Conservation (phyloP, 2,329 filamentous ascomycete species). For the Alternaria burnsii region DNA sequence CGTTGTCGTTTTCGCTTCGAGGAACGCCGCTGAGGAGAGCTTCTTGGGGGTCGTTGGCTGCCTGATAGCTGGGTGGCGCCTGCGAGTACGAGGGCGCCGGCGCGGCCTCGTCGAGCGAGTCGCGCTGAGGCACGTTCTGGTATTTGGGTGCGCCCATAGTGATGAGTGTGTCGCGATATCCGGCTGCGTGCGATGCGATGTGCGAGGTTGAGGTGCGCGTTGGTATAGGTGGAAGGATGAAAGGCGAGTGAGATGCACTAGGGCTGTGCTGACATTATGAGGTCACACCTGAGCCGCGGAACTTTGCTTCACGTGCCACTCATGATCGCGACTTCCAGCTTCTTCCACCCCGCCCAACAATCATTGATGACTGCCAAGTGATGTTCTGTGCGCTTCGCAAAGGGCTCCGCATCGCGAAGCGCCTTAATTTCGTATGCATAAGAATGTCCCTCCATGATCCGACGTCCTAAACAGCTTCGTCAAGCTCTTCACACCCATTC, state of each 20-base stretch:
- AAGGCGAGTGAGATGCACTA: slow-evolving; percentile 2
- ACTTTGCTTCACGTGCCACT: slow-evolving; percentile 12
- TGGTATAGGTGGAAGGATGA: slow-evolving; percentile 2
- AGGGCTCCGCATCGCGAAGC: too few relatives aligned
- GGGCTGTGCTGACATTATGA: slow-evolving; percentile 18
- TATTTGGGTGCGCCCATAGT: slow-evolving; percentile 84
- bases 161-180: slow-evolving; percentile 4
- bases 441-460: too few relatives aligned
- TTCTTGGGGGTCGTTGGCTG: slow-evolving; percentile 65
- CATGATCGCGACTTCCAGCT: slow-evolving; percentile 5
- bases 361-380: too few relatives aligned
- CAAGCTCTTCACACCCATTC: too few relatives aligned
- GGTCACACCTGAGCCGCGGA: slow-evolving; percentile 14
- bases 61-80: slow-evolving; percentile 82
- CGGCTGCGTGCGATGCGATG: not conserved
- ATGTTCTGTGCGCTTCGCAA: too few relatives aligned
- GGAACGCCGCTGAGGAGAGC: slow-evolving; percentile 71
- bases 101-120: slow-evolving; percentile 75
- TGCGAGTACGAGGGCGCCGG: slow-evolving; percentile 65
- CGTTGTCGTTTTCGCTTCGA: slow-evolving; percentile 84
- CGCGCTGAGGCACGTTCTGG: slow-evolving; percentile 80
- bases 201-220: not conserved
- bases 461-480: too few relatives aligned
- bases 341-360: not conserved
- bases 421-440: too few relatives aligned